Conservation (phyloP, 352 stramenopile genomes). For the Phytophthora tubulina region DNA sequence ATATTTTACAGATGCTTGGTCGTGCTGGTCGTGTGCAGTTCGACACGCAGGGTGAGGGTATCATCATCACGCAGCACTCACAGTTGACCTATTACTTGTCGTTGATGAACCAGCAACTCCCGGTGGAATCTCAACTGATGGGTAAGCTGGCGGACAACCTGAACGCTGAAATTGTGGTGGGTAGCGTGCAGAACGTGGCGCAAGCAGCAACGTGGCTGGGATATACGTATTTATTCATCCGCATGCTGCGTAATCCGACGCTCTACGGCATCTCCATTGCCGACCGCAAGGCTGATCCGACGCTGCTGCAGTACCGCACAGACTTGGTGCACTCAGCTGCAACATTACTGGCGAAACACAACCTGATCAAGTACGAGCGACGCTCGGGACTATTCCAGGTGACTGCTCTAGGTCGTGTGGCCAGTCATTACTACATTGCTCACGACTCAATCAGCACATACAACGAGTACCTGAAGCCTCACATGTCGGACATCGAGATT, state of each 20-base stretch:
- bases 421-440: conserved; percentile 99
- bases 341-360: conserved; percentile 96
- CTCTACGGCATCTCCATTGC: conserved; percentile 96
- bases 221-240: conserved; percentile 99
- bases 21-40: conserved; percentile 98
- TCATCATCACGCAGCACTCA: conserved; percentile 99
- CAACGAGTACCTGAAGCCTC: conserved; percentile 98
- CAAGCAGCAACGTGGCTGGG: conserved; percentile 98
- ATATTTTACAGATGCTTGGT: conserved; percentile 99
- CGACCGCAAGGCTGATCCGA: conserved; percentile 92
- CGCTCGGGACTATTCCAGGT: conserved; percentile 95
- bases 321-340: conserved; percentile 98
- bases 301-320: conserved; percentile 94
- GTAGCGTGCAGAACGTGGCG: conserved; percentile 94
- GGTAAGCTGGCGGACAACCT: conserved; percentile 97
- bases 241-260: conserved; percentile 98
- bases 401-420: conserved; percentile 97
- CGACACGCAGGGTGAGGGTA: conserved; percentile 97
- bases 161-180: conserved; percentile 99
- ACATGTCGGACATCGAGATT: conserved; percentile 99
- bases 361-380: conserved; percentile 98
- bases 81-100: conserved; percentile 99
- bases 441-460: conserved; percentile 99
- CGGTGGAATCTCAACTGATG: conserved; percentile 99
- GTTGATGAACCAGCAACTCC: conserved; percentile 99